Conservation (phyloP, 2,329 filamentous ascomycete genomes). For the Neonectria sp. region DNA sequence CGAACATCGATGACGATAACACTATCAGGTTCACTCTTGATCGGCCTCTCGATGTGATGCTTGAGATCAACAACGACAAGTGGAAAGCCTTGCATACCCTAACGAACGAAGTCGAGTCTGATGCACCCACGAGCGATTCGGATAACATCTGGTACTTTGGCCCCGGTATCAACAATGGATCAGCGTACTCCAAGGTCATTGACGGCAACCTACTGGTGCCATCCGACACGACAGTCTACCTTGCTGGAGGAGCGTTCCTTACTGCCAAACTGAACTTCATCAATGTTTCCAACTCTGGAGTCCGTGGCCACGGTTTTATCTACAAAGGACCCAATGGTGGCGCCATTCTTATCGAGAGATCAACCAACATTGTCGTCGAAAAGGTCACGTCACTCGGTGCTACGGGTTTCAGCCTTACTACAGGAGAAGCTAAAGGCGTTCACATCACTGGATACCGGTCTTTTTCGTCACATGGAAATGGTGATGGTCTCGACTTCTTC, state of each 20-base stretch:
- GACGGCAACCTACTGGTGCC: constrained; percentile 35
- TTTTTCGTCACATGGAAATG: constrained; percentile 40
- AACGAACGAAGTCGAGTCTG: constrained; percentile 40
- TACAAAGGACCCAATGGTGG: constrained; percentile 26
- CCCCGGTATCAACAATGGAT: constrained; percentile 41
- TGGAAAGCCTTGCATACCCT: constrained; percentile 47
- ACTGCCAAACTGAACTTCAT: constrained; percentile 40
- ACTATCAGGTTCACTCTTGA: constrained; percentile 24
- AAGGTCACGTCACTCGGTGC: constrained; percentile 38
- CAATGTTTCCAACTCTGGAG: constrained; percentile 20
- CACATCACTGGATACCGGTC: constrained; percentile 39
- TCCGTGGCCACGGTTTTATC: constrained; percentile 46
- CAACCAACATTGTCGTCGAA: constrained; percentile 40
- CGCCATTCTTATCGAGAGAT: constrained; percentile 29
- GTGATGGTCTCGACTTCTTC: constrained; percentile 48
- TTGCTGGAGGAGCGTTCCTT: constrained; percentile 36
- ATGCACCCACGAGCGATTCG: constrained; percentile 31
- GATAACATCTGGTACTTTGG: constrained; percentile 46
- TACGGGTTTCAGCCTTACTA: constrained; percentile 36
- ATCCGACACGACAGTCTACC: constrained; percentile 35
- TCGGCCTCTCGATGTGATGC: constrained; percentile 31
- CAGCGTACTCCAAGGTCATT: constrained; percentile 34
- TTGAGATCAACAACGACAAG: constrained; percentile 47
- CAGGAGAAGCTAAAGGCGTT: constrained; percentile 38
- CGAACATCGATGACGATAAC: constrained; percentile 6